Evolutionary conservation across 306 rosid species (phyloP).

Genomic region (Ormosia emarginata): DNA sequence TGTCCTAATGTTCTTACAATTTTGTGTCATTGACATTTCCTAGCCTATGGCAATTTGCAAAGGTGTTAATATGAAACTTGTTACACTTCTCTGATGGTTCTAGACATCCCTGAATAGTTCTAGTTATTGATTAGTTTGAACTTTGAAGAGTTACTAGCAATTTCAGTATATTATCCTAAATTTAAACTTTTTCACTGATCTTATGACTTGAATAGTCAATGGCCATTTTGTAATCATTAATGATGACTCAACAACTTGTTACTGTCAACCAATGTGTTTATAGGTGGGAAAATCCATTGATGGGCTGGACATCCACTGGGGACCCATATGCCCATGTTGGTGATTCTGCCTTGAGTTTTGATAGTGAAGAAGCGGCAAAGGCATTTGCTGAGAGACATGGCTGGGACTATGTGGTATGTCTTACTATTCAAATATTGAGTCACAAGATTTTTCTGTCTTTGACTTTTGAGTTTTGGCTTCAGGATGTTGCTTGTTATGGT

Average conservation of each 20-base stretch:
- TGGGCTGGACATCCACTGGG: constrained; percentile 99
- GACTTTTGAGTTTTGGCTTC: neutral
- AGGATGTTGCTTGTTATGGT: neutral
- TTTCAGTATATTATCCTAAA: constrained; percentile 1
- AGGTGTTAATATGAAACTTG: neutral
- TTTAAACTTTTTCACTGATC: neutral
- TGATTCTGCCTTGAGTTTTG: constrained; percentile 79
- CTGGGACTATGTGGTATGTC: constrained; percentile 86
- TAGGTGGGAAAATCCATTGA: constrained; percentile 99
- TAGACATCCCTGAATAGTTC: neutral
- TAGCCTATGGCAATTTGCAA: neutral
- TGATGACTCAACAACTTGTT: neutral
- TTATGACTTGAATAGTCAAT: neutral
- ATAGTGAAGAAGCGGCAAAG: constrained; percentile 83
- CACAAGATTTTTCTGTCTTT: neutral
- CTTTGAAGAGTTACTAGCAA: neutral
- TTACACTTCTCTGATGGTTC: neutral
- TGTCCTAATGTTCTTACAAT: neutral
- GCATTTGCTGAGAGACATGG: constrained; percentile 88
- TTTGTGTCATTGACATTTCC: constrained; percentile 1
- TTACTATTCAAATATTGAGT: neutral
- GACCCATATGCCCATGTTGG: constrained; percentile 95
- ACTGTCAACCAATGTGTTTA: constrained; percentile 22
- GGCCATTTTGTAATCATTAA: neutral
- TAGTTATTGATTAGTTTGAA: neutral